phyloP scores from a whole-genome alignment of 805 yeast species.

The Candida rishiriensis region DNA sequence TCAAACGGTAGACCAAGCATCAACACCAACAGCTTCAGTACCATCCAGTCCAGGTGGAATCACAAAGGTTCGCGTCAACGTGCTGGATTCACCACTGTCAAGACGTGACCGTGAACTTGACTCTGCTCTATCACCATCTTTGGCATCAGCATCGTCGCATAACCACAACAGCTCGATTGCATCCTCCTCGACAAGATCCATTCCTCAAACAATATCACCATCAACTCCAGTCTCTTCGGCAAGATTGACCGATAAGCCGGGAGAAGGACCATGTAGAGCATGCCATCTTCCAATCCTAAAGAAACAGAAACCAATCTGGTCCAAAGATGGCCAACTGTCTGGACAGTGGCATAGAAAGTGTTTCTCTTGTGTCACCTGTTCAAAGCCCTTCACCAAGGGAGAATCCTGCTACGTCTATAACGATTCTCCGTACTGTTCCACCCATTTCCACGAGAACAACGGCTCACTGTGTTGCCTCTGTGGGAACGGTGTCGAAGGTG shows the following conservation, averaged over 20 bases:
- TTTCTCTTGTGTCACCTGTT: constrained; percentile 70
- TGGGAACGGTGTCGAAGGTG: constrained; percentile 78
- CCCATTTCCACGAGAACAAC: constrained; percentile 72
- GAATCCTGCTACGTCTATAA: constrained; percentile 70
- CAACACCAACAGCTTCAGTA: too few relatives aligned
- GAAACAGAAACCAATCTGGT: constrained; percentile 60
- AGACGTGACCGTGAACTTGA: neutral
- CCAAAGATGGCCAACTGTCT: constrained; percentile 76
- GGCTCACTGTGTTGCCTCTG: constrained; percentile 73
- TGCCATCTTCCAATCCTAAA: constrained; percentile 54
- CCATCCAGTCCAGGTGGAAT: neutral
- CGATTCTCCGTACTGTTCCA: constrained; percentile 78
- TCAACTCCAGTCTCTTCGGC: neutral
- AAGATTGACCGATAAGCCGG: constrained; percentile 40
- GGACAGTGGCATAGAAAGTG: constrained; percentile 96
- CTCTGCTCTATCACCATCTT: neutral
- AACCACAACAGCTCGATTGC: too few relatives aligned
- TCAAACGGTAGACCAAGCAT: too few relatives aligned
- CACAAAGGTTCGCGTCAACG: neutral
- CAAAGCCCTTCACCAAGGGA: constrained; percentile 49
- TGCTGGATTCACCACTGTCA: neutral
- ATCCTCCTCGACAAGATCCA: neutral
- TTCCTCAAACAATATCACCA: constrained; percentile 1
- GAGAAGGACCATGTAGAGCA: constrained; percentile 77
- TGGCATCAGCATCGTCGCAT: too few relatives aligned